These are phyloP conservation scores for Capsella rubella DNA, from an alignment of 441 rosid genomes.

Conservation along the genomic window DNA sequence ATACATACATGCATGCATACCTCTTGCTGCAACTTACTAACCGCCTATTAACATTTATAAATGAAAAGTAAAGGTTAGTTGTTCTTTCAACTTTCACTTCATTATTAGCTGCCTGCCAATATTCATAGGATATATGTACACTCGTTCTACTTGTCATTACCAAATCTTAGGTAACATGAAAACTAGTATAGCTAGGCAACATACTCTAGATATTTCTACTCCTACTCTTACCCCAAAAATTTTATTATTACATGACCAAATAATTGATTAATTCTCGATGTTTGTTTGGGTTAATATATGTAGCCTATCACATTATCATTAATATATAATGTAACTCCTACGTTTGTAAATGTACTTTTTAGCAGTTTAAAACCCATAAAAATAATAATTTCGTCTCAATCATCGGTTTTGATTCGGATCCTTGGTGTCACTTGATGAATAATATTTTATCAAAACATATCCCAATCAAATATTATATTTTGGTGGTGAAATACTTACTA, in stretches of 20 bases:
- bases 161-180: no score
- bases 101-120: no score
- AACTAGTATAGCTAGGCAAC: no score
- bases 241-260: not conserved
- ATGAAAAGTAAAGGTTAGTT: not conserved
- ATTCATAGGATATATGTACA: not conserved
- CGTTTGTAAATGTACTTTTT: not conserved
- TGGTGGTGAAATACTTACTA: not conserved
- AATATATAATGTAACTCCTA: not conserved
- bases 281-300: not conserved
- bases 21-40: no score
- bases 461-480: slow-evolving; percentile 14
- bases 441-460: not conserved
- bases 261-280: not conserved
- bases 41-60: not conserved
- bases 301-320: not conserved
- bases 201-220: not conserved
- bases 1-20: not conserved
- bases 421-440: not conserved
- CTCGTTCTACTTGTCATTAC: no score
- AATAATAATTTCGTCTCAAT: not conserved
- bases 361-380: not conserved
- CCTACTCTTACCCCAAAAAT: not conserved
- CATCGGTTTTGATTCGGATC: slow-evolving; percentile 1
- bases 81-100: not conserved